Percentiles rank a stretch among this genome's conserved stretches.
These are phyloP conservation scores for Metarhizium sp. DNA, from an alignment of 2,329 filamentous ascomycete species.

Conservation along the genomic window DNA sequence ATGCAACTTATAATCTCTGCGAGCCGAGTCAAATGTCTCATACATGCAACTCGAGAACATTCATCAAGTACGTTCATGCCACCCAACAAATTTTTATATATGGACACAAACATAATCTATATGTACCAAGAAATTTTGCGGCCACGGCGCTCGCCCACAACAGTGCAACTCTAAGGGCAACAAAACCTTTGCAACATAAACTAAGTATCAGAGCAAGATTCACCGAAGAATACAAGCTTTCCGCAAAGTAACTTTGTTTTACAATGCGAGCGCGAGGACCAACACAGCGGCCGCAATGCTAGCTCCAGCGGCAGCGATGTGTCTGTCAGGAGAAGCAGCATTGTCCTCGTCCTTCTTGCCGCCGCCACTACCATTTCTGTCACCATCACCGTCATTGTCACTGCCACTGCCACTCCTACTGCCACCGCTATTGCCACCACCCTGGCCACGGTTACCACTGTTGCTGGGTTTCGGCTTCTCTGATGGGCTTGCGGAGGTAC, in stretches of 20 bases:
- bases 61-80: neutral
- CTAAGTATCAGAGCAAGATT: neutral
- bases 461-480: neutral
- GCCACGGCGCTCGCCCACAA: neutral
- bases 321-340: constrained; percentile 14
- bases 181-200: neutral
- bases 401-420: neutral
- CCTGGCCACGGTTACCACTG: neutral
- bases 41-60: neutral
- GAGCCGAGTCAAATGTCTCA: neutral
- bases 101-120: neutral
- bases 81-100: neutral
- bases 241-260: neutral
- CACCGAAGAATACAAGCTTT: neutral
- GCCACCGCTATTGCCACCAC: neutral
- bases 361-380: neutral
- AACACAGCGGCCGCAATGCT: constrained; percentile 19
- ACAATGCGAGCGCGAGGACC: constrained; percentile 15
- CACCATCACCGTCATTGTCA: constrained; percentile 8
- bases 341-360: constrained; percentile 9
- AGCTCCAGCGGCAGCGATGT: constrained; percentile 18
- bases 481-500: constrained; percentile 8
- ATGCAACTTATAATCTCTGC: neutral
- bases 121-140: neutral
- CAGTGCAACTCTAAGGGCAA: neutral